Conservation (phyloP, 2,329 filamentous ascomycete species). For the Epichloe aotearoae region DNA sequence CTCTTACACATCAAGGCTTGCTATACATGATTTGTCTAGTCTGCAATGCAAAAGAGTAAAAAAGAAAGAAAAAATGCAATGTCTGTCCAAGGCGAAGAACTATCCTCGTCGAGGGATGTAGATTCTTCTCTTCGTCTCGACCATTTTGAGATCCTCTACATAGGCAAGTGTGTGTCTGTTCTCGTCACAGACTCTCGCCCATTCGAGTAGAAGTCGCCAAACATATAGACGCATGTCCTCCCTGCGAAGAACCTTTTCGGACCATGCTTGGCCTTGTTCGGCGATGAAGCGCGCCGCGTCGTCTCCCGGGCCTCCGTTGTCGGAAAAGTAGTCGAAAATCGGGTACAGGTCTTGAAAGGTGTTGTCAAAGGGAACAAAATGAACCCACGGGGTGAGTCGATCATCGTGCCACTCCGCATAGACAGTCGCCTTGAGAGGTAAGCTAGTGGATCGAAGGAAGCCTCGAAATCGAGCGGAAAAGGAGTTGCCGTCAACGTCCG, state of each 20-base stretch:
- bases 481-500: slow-evolving; percentile 58
- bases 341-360: slow-evolving; percentile 53
- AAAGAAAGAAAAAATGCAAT: background rate
- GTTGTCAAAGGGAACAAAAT: slow-evolving; percentile 62
- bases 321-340: slow-evolving; percentile 52
- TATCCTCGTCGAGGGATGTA: background rate
- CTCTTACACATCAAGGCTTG: background rate
- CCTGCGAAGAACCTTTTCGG: slow-evolving; percentile 43
- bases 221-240: slow-evolving; percentile 58
- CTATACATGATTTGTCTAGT: background rate
- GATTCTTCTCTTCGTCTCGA: background rate
- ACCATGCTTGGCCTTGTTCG: slow-evolving; percentile 45
- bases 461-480: slow-evolving; percentile 50
- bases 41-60: background rate
- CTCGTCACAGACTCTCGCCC: slow-evolving; percentile 36
- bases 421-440: slow-evolving; percentile 59
- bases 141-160: slow-evolving; percentile 25
- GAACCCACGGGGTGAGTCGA: slow-evolving; percentile 54
- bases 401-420: slow-evolving; percentile 67
- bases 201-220: slow-evolving; percentile 46
- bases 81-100: background rate
- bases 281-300: slow-evolving; percentile 47
- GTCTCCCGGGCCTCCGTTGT: slow-evolving; percentile 33
- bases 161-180: slow-evolving; percentile 29
- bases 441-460: slow-evolving; percentile 49